These are phyloP conservation scores for Ramularia collo-cygni DNA, from an alignment of 2,329 filamentous ascomycete genomes.

Conservation along the genomic window DNA sequence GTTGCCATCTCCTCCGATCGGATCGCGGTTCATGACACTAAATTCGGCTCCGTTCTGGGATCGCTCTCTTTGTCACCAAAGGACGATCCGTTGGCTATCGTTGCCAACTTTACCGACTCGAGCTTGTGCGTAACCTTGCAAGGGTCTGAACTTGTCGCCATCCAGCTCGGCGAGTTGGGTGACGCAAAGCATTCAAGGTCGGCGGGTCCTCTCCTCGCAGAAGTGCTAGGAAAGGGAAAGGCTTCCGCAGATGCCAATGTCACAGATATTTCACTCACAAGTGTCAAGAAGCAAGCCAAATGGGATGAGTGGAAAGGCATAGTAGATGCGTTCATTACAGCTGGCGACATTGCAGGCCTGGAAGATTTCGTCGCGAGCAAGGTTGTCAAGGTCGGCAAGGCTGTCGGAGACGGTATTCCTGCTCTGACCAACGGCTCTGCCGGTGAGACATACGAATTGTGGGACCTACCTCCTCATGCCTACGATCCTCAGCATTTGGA, in stretches of 20 bases:
- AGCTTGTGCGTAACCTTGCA: slow-evolving; percentile 59
- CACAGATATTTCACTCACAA: slow-evolving; percentile 4
- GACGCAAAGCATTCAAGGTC: slow-evolving; percentile 33
- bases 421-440: slow-evolving; percentile 5
- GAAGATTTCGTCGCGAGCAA: slow-evolving; percentile 24
- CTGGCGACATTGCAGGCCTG: slow-evolving; percentile 20
- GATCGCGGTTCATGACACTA: slow-evolving; percentile 61
- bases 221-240: slow-evolving; percentile 64
- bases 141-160: slow-evolving; percentile 57
- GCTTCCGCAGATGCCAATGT: slow-evolving; percentile 6
- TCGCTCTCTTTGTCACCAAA: slow-evolving; percentile 29
- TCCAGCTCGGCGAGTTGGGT: slow-evolving; percentile 45
- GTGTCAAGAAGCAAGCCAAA: slow-evolving; percentile 16
- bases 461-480: slow-evolving; percentile 40
- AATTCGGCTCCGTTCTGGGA: slow-evolving; percentile 51
- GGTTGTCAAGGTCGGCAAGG: slow-evolving; percentile 6
- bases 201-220: slow-evolving; percentile 55
- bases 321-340: slow-evolving; percentile 20
- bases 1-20: slow-evolving; percentile 53
- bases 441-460: slow-evolving; percentile 10
- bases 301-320: slow-evolving; percentile 25
- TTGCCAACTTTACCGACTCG: slow-evolving; percentile 56
- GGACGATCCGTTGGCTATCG: slow-evolving; percentile 6
- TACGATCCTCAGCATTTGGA: slow-evolving; percentile 46
- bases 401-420: not conserved